phyloP scores from a whole-genome alignment of 208 protist genomes.

The Acanthamoeba lenticulata region DNA sequence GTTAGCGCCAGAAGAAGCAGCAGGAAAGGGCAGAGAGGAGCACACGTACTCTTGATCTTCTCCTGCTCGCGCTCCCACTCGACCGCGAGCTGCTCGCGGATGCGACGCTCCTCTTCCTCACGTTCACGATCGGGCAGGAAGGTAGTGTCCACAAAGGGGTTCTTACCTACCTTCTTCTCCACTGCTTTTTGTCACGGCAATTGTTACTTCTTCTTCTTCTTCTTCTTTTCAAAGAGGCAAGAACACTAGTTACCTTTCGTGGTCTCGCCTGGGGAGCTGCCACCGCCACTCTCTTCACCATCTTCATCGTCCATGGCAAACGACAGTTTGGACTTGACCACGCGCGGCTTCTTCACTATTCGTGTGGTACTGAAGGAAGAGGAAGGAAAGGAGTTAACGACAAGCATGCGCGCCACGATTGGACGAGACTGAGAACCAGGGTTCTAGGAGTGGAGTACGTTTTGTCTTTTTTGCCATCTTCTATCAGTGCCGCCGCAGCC shows the following conservation, averaged over 20 bases:
- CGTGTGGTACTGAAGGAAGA: not conserved
- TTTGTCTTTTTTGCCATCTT: slow-evolving; percentile 46
- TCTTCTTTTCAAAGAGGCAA: not conserved
- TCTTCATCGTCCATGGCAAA: slow-evolving; percentile 76
- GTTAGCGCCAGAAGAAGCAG: not conserved
- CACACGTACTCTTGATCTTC: slow-evolving; percentile 81
- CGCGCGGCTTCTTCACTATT: not conserved
- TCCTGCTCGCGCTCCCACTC: slow-evolving; percentile 88
- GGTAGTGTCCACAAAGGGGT: slow-evolving; percentile 85
- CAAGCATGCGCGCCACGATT: not conserved
- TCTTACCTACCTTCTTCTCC: slow-evolving; percentile 74
- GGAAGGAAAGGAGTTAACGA: too few relatives aligned
- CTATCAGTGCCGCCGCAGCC: not conserved
- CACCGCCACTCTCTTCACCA: not conserved
- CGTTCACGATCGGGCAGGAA: slow-evolving; percentile 89
- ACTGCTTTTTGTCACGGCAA: too few relatives aligned
- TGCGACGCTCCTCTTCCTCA: slow-evolving; percentile 79
- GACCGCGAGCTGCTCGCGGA: slow-evolving; percentile 79
- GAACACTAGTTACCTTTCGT: not conserved
- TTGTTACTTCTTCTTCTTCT: too few relatives aligned
- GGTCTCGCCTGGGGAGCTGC: too few relatives aligned
- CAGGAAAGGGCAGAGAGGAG: not conserved
- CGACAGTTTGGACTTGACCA: slow-evolving; percentile 71
- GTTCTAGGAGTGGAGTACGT: not conserved
- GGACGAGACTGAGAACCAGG: not conserved